Conservation (phyloP, 345 rosid species). For the Gossypium longicalyx region DNA sequence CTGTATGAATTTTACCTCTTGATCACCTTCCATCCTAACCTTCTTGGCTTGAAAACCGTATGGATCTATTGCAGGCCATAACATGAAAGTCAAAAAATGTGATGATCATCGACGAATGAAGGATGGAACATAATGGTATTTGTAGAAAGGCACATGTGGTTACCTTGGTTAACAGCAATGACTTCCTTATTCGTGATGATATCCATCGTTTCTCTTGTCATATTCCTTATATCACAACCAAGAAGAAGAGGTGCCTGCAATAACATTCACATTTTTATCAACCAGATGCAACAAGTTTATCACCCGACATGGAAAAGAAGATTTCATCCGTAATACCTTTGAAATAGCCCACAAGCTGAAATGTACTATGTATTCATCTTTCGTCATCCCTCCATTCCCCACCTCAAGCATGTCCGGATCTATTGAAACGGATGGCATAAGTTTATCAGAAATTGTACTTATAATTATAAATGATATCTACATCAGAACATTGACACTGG, state of each 20-base stretch:
- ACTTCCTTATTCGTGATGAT: constrained; percentile 70
- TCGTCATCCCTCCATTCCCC: constrained; percentile 95
- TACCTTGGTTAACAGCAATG: constrained; percentile 82
- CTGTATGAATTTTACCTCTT: constrained; percentile 41
- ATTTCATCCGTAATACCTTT: constrained; percentile 39
- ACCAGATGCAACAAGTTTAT: neutral
- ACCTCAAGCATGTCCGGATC: constrained; percentile 99
- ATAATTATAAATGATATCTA: neutral
- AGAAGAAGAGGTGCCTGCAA: constrained; percentile 69
- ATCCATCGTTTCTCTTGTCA: constrained; percentile 52
- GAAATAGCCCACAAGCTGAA: constrained; percentile 96
- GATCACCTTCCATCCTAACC: constrained; percentile 56
- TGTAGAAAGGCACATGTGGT: neutral
- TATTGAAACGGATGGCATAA: constrained; percentile 18
- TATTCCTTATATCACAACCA: constrained; percentile 77
- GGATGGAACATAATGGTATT: neutral
- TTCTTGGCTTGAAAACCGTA: constrained; percentile 80
- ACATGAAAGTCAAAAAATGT: neutral
- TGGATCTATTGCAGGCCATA: constrained; percentile 38
- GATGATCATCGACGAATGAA: neutral
- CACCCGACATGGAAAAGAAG: neutral
- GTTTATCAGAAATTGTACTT: neutral
- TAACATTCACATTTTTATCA: neutral
- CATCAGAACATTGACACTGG: neutral
- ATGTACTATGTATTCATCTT: constrained; percentile 76